Percentiles rank a stretch among this genome's conserved stretches.
Evolutionary conservation across 371 early-diverging fungal species (phyloP).

Genomic region (Smittium mucronatum): DNA sequence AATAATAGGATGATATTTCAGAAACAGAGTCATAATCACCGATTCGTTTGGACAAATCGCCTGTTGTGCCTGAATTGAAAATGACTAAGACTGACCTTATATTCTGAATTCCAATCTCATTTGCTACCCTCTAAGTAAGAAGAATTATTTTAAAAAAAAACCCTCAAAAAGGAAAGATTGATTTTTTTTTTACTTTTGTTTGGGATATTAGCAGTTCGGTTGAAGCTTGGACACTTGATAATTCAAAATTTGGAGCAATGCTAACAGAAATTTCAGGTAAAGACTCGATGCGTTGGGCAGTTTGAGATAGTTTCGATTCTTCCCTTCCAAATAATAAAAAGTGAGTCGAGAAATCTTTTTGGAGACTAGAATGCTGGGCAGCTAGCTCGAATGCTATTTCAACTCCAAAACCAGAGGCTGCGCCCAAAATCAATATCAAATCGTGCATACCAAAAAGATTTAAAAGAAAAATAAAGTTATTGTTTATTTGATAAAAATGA

Average conservation of each 20-base stretch:
- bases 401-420: neutral
- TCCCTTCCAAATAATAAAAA: neutral
- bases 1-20: conserved; percentile 39
- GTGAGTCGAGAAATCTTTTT: neutral
- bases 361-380: neutral
- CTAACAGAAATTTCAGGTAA: neutral
- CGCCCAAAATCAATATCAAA: neutral
- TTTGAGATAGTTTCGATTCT: neutral
- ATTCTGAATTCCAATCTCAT: neutral
- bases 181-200: neutral
- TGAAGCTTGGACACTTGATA: neutral
- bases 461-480: neutral
- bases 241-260: neutral
- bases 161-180: neutral
- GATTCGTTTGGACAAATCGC: conserved; percentile 52
- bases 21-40: conserved; percentile 34
- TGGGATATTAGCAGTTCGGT: neutral
- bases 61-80: conserved; percentile 73
- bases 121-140: neutral
- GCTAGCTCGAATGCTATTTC: neutral
- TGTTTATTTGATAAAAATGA: neutral
- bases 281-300: neutral
- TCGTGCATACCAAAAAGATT: neutral
- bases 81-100: conserved; percentile 18
- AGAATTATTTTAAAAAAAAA: neutral